phyloP scores from a whole-genome alignment of 1,139 yeast species.

The Meyerozyma guilliermondii region DNA sequence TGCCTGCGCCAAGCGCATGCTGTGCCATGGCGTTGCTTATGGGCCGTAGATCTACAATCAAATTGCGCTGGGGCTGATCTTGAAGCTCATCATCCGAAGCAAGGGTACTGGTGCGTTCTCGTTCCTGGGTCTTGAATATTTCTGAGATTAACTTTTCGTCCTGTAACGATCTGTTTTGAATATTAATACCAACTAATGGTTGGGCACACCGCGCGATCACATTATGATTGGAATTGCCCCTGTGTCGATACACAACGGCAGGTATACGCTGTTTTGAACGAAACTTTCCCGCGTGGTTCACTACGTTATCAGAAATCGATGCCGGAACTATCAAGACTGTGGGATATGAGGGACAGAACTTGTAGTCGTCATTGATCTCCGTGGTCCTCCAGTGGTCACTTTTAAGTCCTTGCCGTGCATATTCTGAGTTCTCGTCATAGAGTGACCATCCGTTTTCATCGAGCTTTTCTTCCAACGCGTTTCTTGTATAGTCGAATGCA shows the following conservation, averaged over 20 bases:
- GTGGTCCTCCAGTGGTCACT: slow-evolving; percentile 64
- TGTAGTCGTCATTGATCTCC: slow-evolving; percentile 56
- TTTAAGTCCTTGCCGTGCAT: slow-evolving; percentile 55
- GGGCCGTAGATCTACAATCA: slow-evolving; percentile 89
- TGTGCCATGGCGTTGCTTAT: slow-evolving; percentile 95
- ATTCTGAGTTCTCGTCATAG: slow-evolving; percentile 62
- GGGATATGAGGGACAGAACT: slow-evolving; percentile 77
- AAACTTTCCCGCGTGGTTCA: slow-evolving; percentile 78
- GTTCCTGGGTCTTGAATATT: slow-evolving; percentile 51
- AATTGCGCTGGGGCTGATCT: slow-evolving; percentile 50
- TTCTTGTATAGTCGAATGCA: slow-evolving; percentile 47
- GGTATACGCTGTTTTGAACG: slow-evolving; percentile 87
- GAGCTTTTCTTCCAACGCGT: slow-evolving; percentile 57
- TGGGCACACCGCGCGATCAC: slow-evolving; percentile 88
- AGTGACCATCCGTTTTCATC: slow-evolving; percentile 64
- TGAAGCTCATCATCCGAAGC: slow-evolving; percentile 17
- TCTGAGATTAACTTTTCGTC: slow-evolving; percentile 81
- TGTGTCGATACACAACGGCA: slow-evolving; percentile 70
- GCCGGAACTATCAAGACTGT: slow-evolving; percentile 61
- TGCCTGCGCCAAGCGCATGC: slow-evolving; percentile 94
- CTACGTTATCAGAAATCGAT: slow-evolving; percentile 71
- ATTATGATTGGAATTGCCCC: slow-evolving; percentile 54
- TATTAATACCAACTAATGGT: slow-evolving; percentile 83
- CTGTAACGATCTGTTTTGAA: slow-evolving; percentile 80
- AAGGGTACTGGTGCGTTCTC: slow-evolving; percentile 20